A percentile compares a stretch with the other conserved stretches of the same genome.
These are phyloP conservation scores for Alternaria ethzedia DNA, from an alignment of 2,329 filamentous ascomycete genomes.

Conservation along the genomic window DNA sequence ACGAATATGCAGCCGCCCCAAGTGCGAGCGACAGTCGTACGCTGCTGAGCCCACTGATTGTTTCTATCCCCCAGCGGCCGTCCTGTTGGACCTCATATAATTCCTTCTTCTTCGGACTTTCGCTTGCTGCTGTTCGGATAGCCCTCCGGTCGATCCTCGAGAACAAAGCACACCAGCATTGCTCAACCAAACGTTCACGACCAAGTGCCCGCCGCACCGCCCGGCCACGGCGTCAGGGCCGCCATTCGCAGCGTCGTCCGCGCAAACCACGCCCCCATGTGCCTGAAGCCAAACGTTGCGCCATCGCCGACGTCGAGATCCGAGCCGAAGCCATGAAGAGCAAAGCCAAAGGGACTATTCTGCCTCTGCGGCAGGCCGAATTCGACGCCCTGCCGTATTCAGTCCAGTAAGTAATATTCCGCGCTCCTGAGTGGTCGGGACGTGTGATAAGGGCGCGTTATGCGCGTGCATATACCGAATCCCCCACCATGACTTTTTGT, in stretches of 20 bases:
- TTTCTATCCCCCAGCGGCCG: constrained; percentile 7
- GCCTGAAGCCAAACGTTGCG: constrained; percentile 10
- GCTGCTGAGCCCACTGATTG: constrained; percentile 14
- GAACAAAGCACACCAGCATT: constrained; percentile 3
- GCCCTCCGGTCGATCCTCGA: constrained; percentile 16
- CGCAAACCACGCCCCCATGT: constrained; percentile 10
- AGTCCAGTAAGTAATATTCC: constrained; percentile 49
- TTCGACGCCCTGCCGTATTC: constrained; percentile 52
- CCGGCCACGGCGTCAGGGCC: constrained; percentile 15
- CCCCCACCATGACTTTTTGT: constrained; percentile 21
- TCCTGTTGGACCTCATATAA: constrained; percentile 1
- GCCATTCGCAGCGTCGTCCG: constrained; percentile 9
- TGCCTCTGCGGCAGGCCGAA: constrained; percentile 47
- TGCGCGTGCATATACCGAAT: constrained; percentile 33
- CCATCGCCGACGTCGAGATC: constrained; percentile 15
- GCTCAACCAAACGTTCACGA: constrained; percentile 6
- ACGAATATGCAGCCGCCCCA: constrained; percentile 28
- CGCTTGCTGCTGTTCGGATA: constrained; percentile 10
- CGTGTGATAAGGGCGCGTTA: constrained; percentile 28
- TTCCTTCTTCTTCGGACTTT: constrained; percentile 12
- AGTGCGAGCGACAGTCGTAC: constrained; percentile 13
- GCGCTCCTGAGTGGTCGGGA: constrained; percentile 19
- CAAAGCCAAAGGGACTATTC: constrained; percentile 27
- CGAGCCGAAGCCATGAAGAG: constrained; percentile 36
- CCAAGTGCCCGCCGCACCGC: constrained; percentile 17